A percentile compares a stretch with the other conserved stretches of the same genome.
phyloP scores from a whole-genome alignment of 192 early-diverging fungal genomes.

The Umbelopsis ramanniana region DNA sequence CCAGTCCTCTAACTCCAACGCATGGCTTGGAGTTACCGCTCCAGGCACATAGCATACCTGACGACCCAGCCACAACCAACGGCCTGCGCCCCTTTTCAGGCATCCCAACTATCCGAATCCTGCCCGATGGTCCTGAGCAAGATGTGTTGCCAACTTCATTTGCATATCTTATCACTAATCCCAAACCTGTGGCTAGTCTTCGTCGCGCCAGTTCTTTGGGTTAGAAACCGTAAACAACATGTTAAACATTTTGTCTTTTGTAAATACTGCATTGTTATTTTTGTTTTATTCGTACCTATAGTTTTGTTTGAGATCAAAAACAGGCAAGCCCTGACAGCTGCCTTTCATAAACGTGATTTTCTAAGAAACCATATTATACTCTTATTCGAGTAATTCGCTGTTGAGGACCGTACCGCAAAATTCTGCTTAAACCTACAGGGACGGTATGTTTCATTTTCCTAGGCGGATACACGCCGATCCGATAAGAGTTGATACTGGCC shows the following conservation, averaged over 20 bases:
- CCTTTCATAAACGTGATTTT: too few relatives aligned
- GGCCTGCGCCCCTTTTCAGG: neutral
- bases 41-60: neutral
- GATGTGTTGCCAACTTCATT: conserved; percentile 2
- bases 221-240: neutral
- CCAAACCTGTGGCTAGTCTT: neutral
- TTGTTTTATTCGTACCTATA: conserved; percentile 10
- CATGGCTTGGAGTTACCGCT: neutral
- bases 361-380: neutral
- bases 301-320: neutral
- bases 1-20: neutral
- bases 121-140: neutral
- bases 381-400: conserved; percentile 13
- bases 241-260: neutral
- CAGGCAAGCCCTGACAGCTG: neutral
- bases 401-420: neutral
- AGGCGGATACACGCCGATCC: conserved; percentile 8
- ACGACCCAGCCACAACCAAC: neutral
- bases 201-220: neutral
- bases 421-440: neutral
- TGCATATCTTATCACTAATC: conserved; percentile 18
- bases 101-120: neutral
- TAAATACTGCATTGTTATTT: conserved; percentile 1
- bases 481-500: conserved; percentile 17
- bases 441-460: neutral